Evolutionary conservation across 495 filamentous ascomycete species (phyloP).

Genomic region (Neurospora intermedia): DNA sequence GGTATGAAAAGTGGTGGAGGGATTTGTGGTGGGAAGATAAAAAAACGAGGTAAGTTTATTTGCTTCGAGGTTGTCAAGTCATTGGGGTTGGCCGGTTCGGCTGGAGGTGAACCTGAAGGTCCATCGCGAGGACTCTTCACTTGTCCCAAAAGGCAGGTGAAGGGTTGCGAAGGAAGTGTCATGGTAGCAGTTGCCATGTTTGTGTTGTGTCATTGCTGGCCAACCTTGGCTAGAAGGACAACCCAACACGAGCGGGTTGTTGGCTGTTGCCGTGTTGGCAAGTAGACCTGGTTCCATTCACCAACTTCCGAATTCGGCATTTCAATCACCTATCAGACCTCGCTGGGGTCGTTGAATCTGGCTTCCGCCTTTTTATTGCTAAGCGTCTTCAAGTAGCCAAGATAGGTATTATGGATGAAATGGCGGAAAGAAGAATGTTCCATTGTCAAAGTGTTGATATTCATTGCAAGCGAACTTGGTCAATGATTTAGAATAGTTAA

Average conservation of each 20-base stretch:
- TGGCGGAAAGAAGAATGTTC: background rate
- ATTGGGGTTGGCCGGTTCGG: too few species aligned
- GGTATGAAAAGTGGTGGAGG: background rate
- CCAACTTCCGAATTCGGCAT: background rate
- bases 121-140: too few species aligned
- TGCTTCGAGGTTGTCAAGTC: background rate
- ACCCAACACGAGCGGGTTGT: background rate
- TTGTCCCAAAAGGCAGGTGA: background rate
- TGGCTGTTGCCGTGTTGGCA: background rate
- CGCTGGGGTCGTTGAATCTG: background rate
- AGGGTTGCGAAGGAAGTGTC: background rate
- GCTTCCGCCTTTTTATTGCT: background rate
- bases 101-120: too few species aligned
- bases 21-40: background rate
- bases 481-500: too few species aligned
- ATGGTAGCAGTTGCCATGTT: background rate
- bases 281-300: background rate
- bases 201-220: background rate
- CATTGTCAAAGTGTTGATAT: too few species aligned
- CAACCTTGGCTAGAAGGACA: background rate
- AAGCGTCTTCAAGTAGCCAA: background rate
- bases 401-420: background rate
- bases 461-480: too few species aligned
- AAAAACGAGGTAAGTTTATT: background rate
- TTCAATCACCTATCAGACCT: background rate